phyloP scores from a whole-genome alignment of 2,329 filamentous ascomycete genomes.

The Aspergillaceae sp. region DNA sequence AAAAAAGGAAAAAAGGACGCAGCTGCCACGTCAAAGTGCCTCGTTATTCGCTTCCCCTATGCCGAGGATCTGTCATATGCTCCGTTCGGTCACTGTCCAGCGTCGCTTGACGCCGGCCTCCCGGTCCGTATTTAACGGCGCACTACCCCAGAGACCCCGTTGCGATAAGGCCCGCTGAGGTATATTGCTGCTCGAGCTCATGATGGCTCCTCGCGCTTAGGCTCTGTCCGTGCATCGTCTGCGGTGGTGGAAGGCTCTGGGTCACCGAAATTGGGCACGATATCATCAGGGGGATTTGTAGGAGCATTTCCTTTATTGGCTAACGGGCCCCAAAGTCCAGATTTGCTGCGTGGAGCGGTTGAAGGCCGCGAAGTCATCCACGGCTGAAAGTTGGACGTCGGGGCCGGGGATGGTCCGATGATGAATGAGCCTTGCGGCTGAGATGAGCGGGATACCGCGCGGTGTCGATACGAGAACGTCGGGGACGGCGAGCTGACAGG shows the following conservation, averaged over 20 bases:
- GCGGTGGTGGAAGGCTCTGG: slow-evolving; percentile 10
- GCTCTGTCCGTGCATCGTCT: neutral
- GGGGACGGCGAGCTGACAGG: slow-evolving; percentile 14
- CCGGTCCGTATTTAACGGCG: slow-evolving; percentile 19
- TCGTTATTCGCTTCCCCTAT: slow-evolving; percentile 9
- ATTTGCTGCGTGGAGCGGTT: slow-evolving; percentile 13
- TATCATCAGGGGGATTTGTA: slow-evolving; percentile 20
- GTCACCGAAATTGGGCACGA: slow-evolving; percentile 31
- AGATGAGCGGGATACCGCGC: slow-evolving; percentile 19
- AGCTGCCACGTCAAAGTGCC: neutral
- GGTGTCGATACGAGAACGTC: slow-evolving; percentile 25
- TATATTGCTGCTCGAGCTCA: slow-evolving; percentile 12
- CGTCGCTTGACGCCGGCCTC: slow-evolving; percentile 23
- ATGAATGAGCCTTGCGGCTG: slow-evolving; percentile 19
- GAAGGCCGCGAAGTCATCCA: slow-evolving; percentile 19
- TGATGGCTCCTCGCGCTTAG: slow-evolving; percentile 1
- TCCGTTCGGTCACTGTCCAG: slow-evolving; percentile 32
- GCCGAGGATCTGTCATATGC: slow-evolving; percentile 2
- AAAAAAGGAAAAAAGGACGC: slow-evolving; percentile 1
- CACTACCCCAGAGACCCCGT: slow-evolving; percentile 31
- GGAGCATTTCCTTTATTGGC: slow-evolving; percentile 12
- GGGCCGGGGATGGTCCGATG: slow-evolving; percentile 14
- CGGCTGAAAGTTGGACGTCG: slow-evolving; percentile 8
- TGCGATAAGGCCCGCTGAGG: slow-evolving; percentile 25
- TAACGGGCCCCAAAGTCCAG: slow-evolving; percentile 31